Conservation (phyloP, 129 eudicot species). For the Saussurea involucrata region DNA sequence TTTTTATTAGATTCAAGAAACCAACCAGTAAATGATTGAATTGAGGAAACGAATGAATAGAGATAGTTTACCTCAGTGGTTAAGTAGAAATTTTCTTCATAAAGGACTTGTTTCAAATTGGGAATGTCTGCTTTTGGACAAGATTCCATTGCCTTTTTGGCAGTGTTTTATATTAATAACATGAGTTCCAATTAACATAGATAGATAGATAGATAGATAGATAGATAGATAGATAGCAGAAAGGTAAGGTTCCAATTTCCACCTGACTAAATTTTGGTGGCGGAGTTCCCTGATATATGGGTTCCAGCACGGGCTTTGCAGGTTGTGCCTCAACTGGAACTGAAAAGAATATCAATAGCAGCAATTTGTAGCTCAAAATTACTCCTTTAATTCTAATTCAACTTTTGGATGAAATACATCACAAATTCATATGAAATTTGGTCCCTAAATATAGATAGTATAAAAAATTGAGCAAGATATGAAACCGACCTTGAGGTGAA, state of each 20-base stretch:
- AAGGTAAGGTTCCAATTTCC: neutral
- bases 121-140: slow-evolving; percentile 74
- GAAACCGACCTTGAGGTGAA: slow-evolving; percentile 44
- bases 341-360: slow-evolving; percentile 25
- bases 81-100: slow-evolving; percentile 86
- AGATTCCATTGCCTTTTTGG: slow-evolving; percentile 80
- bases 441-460: too few relatives aligned
- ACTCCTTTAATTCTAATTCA: too few relatives aligned
- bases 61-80: slow-evolving; percentile 65
- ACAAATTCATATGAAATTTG: too few relatives aligned
- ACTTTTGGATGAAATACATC: too few relatives aligned
- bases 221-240: neutral
- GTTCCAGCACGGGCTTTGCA: slow-evolving; percentile 66
- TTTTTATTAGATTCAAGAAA: neutral
- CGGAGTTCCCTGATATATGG: slow-evolving; percentile 69
- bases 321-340: slow-evolving; percentile 64
- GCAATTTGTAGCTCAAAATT: too few relatives aligned
- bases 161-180: neutral
- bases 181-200: neutral
- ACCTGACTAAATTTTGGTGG: slow-evolving; percentile 69
- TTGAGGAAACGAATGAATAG: neutral
- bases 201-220: neutral
- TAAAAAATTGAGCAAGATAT: too few relatives aligned
- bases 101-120: slow-evolving; percentile 59
- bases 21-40: neutral